These are phyloP conservation scores for Capsicum baccatum DNA, from an alignment of 257 asterid species.

Conservation along the genomic window DNA sequence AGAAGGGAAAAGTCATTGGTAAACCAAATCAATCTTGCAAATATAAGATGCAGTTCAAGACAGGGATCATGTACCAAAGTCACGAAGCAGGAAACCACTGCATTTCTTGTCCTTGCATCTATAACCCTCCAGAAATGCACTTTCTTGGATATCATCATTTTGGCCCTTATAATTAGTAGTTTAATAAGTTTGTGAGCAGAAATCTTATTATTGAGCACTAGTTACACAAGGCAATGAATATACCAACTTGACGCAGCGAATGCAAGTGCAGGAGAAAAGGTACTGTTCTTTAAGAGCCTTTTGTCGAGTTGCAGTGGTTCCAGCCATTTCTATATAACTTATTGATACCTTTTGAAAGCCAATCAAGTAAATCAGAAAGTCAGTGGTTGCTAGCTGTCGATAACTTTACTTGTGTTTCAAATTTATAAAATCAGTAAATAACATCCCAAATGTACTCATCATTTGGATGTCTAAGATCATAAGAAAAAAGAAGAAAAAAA, in stretches of 20 bases:
- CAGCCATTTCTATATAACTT: constrained; percentile 94
- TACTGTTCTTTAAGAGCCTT: constrained; percentile 91
- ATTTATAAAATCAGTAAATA: background rate
- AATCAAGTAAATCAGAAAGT: constrained; percentile 31
- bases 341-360: constrained; percentile 65
- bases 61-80: constrained; percentile 54
- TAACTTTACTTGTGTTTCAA: background rate
- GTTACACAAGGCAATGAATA: constrained; percentile 20
- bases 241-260: constrained; percentile 83
- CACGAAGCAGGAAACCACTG: constrained; percentile 71
- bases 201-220: background rate
- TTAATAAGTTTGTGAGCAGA: background rate
- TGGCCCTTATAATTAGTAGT: constrained; percentile 54
- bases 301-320: constrained; percentile 88
- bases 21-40: background rate
- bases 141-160: constrained; percentile 78
- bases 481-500: too few relatives aligned
- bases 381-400: background rate
- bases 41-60: background rate
- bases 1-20: constrained; percentile 28
- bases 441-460: background rate
- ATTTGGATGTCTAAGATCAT: too few relatives aligned
- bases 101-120: constrained; percentile 70
- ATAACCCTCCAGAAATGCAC: constrained; percentile 90
- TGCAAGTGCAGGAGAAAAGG: constrained; percentile 79